These are phyloP conservation scores for Russula sp. DNA, from an alignment of 768 basidiomycete genomes.

Conservation along the genomic window DNA sequence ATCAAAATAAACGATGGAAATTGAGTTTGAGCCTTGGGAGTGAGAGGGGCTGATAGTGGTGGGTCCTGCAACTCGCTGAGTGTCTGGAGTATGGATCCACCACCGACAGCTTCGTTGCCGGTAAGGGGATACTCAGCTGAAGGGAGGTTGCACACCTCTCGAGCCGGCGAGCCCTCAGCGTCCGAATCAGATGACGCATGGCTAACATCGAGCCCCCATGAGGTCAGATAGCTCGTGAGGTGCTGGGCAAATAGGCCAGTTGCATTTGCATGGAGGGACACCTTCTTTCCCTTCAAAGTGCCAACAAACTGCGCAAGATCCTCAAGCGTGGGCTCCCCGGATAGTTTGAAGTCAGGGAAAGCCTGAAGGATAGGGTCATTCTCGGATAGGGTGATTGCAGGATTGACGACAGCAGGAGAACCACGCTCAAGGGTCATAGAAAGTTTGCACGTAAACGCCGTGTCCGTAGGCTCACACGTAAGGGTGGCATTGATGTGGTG, in stretches of 20 bases:
- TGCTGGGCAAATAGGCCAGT: slow-evolving; percentile 87
- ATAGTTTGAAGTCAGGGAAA: slow-evolving; percentile 44
- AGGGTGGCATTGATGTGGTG: slow-evolving; percentile 49
- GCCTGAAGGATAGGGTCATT: slow-evolving; percentile 47
- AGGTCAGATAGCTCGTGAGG: slow-evolving; percentile 85
- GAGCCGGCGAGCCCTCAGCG: slow-evolving; percentile 36
- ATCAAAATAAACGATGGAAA: slow-evolving; percentile 73
- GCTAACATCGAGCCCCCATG: slow-evolving; percentile 93
- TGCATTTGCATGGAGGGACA: slow-evolving; percentile 79
- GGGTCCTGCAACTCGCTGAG: slow-evolving; percentile 18
- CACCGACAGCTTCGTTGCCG: slow-evolving; percentile 11
- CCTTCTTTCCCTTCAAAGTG: slow-evolving; percentile 75
- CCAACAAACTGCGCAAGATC: slow-evolving; percentile 78
- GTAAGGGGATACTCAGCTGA: background rate
- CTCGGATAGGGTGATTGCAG: slow-evolving; percentile 35
- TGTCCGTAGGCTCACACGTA: slow-evolving; percentile 37
- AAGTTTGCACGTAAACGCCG: slow-evolving; percentile 53
- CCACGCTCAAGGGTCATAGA: slow-evolving; percentile 59
- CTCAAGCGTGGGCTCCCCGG: slow-evolving; percentile 71
- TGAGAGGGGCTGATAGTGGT: slow-evolving; percentile 15
- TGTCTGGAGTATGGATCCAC: slow-evolving; percentile 18
- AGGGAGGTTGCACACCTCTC: slow-evolving; percentile 13
- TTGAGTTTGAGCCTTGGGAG: slow-evolving; percentile 26
- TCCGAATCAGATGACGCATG: slow-evolving; percentile 63
- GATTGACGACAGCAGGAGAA: slow-evolving; percentile 39